Percentiles rank a stretch among this genome's conserved stretches.
Evolutionary conservation across 2,329 filamentous ascomycete genomes (phyloP).

Genomic region (Helotiales sp.): DNA sequence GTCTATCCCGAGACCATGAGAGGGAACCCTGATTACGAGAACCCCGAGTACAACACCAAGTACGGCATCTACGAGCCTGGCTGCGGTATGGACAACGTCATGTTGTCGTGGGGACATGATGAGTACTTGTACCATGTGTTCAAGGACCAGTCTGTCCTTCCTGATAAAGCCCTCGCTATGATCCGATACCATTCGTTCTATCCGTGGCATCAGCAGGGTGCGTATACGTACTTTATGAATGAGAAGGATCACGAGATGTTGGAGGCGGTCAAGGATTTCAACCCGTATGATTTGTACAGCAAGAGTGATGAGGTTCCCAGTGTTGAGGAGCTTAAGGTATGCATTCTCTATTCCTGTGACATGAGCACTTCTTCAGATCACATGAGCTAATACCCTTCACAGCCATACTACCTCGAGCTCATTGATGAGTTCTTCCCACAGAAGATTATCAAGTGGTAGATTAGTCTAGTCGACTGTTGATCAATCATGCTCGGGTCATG

Average conservation of each 20-base stretch:
- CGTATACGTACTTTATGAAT: constrained; percentile 83
- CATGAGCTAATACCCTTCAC: constrained; percentile 21
- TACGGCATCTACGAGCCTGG: constrained; percentile 79
- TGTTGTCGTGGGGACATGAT: constrained; percentile 90
- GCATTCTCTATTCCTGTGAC: no score
- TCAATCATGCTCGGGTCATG: background rate
- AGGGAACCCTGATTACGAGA: constrained; percentile 73
- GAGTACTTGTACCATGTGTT: constrained; percentile 87
- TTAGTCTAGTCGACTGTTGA: background rate
- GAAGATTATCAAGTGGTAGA: constrained; percentile 71
- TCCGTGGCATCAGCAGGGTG: constrained; percentile 83
- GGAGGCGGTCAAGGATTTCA: constrained; percentile 82
- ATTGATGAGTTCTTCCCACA: constrained; percentile 77
- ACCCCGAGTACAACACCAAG: constrained; percentile 76
- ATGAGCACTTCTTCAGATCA: background rate
- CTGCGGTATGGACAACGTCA: constrained; percentile 84
- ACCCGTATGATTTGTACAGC: constrained; percentile 90
- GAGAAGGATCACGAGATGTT: constrained; percentile 81
- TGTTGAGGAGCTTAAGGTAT: constrained; percentile 75
- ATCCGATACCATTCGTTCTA: constrained; percentile 93
- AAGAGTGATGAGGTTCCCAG: constrained; percentile 84
- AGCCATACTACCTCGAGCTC: constrained; percentile 75
- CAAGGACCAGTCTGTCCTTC: constrained; percentile 80
- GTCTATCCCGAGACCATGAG: constrained; percentile 81
- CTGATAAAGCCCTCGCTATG: constrained; percentile 85